These are phyloP conservation scores for Fragaria nilgerrensis DNA, from an alignment of 306 rosid genomes.

Conservation along the genomic window DNA sequence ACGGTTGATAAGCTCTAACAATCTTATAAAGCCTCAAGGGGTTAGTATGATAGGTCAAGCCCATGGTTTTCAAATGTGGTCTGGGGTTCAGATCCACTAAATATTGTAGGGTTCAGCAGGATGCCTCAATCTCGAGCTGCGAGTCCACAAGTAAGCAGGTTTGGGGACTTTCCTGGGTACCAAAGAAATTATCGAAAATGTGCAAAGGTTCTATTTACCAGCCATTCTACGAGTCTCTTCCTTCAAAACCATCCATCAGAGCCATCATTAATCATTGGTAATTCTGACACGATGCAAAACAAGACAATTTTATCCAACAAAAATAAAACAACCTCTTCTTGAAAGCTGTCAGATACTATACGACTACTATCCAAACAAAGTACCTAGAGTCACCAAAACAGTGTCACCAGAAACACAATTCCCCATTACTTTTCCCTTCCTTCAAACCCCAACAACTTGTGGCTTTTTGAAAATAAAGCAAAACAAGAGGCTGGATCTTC, in stretches of 20 bases:
- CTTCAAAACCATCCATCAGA: too few relatives aligned
- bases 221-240: too few relatives aligned
- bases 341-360: too few relatives aligned
- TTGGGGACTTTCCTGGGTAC: neutral
- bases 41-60: neutral
- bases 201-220: too few relatives aligned
- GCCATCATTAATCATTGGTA: too few relatives aligned
- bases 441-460: neutral
- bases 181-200: neutral
- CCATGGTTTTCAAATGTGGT: neutral
- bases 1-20: neutral
- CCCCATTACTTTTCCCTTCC: neutral
- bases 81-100: neutral
- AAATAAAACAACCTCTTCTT: neutral
- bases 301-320: neutral
- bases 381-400: neutral
- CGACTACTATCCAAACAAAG: neutral
- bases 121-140: neutral
- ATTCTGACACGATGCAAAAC: neutral
- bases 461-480: neutral
- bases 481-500: neutral
- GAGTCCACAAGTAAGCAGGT: neutral
- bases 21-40: neutral
- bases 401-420: neutral
- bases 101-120: neutral